Percentiles rank a stretch among this genome's conserved stretches.
Conservation (phyloP, 2,329 filamentous ascomycete species). For the Botryosphaeria dothidea region DNA sequence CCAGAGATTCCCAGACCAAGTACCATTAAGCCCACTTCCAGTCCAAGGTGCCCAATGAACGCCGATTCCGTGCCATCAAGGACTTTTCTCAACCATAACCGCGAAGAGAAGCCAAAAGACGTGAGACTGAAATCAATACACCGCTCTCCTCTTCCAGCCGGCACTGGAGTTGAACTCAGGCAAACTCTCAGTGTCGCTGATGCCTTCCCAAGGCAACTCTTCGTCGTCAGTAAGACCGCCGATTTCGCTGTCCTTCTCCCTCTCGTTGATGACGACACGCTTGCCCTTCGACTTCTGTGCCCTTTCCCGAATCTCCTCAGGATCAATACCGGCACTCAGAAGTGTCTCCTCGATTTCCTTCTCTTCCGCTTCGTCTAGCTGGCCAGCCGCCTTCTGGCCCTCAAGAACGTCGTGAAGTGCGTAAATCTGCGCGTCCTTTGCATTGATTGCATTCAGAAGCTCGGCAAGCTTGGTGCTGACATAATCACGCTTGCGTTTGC, state of each 20-base stretch:
- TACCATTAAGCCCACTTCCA: background rate
- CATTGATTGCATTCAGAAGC: constrained; percentile 65
- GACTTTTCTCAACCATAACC: background rate
- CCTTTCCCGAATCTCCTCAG: constrained; percentile 32
- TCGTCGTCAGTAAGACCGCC: constrained; percentile 34
- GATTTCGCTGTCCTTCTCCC: constrained; percentile 30
- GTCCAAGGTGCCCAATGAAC: background rate
- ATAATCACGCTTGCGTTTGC: constrained; percentile 63
- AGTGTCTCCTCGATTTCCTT: constrained; percentile 46
- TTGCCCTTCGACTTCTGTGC: constrained; percentile 28
- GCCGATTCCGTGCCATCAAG: background rate
- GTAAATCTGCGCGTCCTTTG: constrained; percentile 79
- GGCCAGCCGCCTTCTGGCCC: constrained; percentile 69
- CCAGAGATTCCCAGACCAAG: background rate
- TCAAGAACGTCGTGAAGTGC: constrained; percentile 81
- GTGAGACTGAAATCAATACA: background rate
- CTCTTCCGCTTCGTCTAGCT: constrained; percentile 62
- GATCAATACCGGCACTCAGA: constrained; percentile 42
- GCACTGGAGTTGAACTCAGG: constrained; percentile 1
- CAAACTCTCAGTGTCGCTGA: constrained; percentile 30
- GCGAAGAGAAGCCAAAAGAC: background rate
- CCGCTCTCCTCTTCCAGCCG: background rate
- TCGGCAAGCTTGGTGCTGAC: constrained; percentile 63
- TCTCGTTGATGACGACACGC: constrained; percentile 39
- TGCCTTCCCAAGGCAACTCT: constrained; percentile 42